Conservation (phyloP, 2,329 filamentous ascomycete species). For the Cercospora canescens region DNA sequence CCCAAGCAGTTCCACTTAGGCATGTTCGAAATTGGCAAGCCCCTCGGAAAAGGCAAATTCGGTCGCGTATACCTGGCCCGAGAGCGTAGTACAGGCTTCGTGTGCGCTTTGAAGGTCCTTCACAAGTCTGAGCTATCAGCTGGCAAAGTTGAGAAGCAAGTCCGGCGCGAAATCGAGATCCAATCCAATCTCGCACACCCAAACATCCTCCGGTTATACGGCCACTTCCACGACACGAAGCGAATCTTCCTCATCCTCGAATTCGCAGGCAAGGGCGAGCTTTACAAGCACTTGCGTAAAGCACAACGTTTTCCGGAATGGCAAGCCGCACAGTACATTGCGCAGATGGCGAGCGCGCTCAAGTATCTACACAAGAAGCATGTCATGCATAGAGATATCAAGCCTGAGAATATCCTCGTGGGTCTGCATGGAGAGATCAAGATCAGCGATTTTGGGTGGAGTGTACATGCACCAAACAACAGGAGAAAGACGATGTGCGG, state of each 20-base stretch:
- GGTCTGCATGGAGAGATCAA: conserved; percentile 98
- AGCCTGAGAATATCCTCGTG: conserved; percentile 94
- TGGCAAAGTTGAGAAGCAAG: conserved; percentile 82
- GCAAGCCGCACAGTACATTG: conserved; percentile 84
- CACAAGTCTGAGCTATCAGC: conserved; percentile 82
- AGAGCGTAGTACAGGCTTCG: conserved; percentile 75
- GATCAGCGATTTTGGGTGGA: conserved; percentile 98
- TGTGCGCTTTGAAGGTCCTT: conserved; percentile 82
- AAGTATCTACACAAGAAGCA: conserved; percentile 95
- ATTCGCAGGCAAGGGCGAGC: conserved; percentile 80
- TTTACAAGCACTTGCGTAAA: conserved; percentile 82
- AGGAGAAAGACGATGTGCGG: conserved; percentile 93
- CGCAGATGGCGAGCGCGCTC: conserved; percentile 86
- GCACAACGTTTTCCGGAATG: conserved; percentile 80
- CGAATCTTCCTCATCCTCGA: conserved; percentile 85
- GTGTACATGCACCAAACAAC: conserved; percentile 94
- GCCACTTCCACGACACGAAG: conserved; percentile 87
- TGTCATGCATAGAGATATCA: conserved; percentile 96
- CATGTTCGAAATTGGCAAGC: conserved; percentile 92
- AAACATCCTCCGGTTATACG: conserved; percentile 80
- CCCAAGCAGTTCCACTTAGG: conserved; percentile 73
- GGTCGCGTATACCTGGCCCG: conserved; percentile 82
- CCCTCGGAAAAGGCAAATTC: conserved; percentile 84
- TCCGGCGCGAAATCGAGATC: conserved; percentile 85
- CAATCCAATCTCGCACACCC: conserved; percentile 84